Percentiles rank a stretch among this genome's conserved stretches.
These are phyloP conservation scores for Leishmania martiniquensis DNA, from an alignment of 208 protist genomes.

Conservation along the genomic window DNA sequence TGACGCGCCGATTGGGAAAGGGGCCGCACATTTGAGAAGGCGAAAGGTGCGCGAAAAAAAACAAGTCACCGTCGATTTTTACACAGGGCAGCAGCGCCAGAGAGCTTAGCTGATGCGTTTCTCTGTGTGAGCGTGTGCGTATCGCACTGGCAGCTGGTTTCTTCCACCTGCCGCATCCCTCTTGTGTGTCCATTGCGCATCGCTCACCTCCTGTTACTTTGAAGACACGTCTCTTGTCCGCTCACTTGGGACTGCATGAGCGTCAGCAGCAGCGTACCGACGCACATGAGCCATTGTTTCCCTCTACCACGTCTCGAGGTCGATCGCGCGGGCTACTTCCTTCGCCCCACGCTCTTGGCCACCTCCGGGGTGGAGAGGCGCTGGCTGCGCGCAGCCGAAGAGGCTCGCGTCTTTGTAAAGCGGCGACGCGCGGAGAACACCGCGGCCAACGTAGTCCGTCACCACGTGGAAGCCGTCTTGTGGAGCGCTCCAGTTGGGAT, in stretches of 20 bases:
- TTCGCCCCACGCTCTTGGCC: conserved; percentile 5
- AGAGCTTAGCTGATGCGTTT: not conserved
- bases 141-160: not conserved
- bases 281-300: not conserved
- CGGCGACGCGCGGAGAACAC: conserved; percentile 15
- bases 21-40: not conserved
- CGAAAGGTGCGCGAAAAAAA: not conserved
- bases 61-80: not conserved
- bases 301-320: conserved; percentile 23
- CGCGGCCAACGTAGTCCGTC: conserved; percentile 89
- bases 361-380: not conserved
- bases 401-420: conserved; percentile 15
- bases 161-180: not conserved
- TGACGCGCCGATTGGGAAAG: not conserved
- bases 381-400: conserved; percentile 8
- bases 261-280: not conserved
- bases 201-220: not conserved
- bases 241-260: not conserved
- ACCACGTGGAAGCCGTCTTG: conserved; percentile 89
- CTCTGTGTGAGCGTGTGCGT: too few species aligned
- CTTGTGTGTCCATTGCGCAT: not conserved
- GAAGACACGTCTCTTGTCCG: not conserved
- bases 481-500: not conserved
- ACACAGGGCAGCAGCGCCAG: not conserved
- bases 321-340: not conserved